These are phyloP conservation scores for Saprolegnia parasitica DNA, from an alignment of 352 stramenopile genomes.

Conservation along the genomic window DNA sequence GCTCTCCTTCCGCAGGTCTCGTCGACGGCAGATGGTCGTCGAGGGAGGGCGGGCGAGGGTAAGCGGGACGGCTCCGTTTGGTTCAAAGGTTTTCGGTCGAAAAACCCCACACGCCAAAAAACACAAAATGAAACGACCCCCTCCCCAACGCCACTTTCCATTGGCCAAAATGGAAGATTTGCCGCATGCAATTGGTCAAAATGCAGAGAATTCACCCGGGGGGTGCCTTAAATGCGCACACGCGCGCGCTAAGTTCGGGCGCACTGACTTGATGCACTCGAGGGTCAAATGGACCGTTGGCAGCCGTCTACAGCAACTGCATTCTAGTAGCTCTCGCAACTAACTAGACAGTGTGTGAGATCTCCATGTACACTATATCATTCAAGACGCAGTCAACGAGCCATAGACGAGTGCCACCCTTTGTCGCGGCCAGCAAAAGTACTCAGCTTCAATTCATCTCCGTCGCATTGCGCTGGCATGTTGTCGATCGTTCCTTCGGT, in stretches of 20 bases:
- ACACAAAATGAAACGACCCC: conserved; percentile 31
- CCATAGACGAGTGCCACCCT: no score
- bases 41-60: neutral
- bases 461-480: no score
- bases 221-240: neutral
- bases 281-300: no score
- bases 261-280: conserved; percentile 5
- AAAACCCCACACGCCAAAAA: conserved; percentile 30
- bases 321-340: no score
- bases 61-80: conserved; percentile 12
- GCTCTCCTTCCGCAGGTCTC: neutral
- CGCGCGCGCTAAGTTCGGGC: neutral
- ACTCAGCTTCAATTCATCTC: no score
- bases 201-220: conserved; percentile 14
- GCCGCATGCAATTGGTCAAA: conserved; percentile 10
- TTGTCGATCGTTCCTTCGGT: no score
- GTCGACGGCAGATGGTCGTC: conserved; percentile 1
- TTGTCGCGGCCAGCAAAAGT: no score
- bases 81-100: conserved; percentile 29
- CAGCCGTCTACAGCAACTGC: neutral
- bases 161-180: conserved; percentile 25
- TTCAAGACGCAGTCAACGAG: no score
- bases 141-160: conserved; percentile 15
- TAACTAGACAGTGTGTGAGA: no score
- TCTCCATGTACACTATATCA: no score